Evolutionary conservation across 257 asterid species (phyloP).

Genomic region (Solanum ossicruentum): DNA sequence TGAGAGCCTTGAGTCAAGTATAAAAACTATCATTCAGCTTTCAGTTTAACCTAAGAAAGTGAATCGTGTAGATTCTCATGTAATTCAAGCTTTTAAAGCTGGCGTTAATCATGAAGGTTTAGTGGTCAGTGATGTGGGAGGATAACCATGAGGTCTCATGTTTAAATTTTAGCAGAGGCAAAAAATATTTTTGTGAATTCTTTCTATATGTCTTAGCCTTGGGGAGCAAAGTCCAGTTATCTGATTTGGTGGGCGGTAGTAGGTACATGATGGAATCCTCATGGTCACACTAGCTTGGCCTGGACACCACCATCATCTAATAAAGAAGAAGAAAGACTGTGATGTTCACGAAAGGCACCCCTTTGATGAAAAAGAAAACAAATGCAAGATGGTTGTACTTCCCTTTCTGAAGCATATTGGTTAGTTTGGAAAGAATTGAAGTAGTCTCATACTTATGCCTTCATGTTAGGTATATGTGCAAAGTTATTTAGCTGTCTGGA

Average conservation of each 20-base stretch:
- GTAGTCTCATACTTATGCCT: background rate
- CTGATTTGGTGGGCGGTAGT: background rate
- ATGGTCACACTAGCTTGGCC: background rate
- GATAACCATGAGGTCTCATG: background rate
- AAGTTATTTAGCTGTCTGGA: background rate
- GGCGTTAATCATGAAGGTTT: background rate
- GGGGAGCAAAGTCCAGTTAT: background rate
- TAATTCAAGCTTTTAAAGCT: background rate
- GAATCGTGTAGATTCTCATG: background rate
- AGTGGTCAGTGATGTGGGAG: background rate
- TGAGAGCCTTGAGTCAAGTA: background rate
- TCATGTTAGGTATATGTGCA: background rate
- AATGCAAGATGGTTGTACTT: background rate
- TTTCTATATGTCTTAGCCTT: background rate
- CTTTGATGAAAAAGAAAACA: background rate
- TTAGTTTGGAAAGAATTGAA: background rate
- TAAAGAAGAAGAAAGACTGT: background rate
- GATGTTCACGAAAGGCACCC: background rate
- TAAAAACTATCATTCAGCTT: background rate
- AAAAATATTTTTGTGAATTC: background rate
- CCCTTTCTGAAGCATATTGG: background rate
- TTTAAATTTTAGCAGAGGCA: background rate
- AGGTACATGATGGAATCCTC: background rate
- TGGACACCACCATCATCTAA: background rate
- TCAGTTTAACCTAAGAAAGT: background rate